Percentiles rank a stretch among this genome's conserved stretches.
These are phyloP conservation scores for Exobasidium cylindrosporum DNA, from an alignment of 1,284 basidiomycete genomes.

Conservation along the genomic window DNA sequence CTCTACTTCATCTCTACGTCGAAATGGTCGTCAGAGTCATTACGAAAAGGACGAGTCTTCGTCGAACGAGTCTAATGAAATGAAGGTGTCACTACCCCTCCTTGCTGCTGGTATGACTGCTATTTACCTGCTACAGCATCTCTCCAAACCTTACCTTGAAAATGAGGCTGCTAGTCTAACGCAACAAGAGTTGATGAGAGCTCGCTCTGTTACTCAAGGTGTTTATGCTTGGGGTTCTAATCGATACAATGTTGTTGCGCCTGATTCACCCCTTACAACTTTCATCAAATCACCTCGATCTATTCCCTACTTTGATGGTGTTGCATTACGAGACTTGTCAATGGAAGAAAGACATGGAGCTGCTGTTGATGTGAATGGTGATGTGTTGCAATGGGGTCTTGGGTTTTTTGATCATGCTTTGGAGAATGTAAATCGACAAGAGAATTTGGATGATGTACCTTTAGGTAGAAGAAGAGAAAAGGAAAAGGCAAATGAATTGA, in stretches of 20 bases:
- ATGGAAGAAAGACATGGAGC: conserved; percentile 48
- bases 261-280: conserved; percentile 29
- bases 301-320: conserved; percentile 48
- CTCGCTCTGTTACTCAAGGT: conserved; percentile 31
- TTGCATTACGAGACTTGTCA: conserved; percentile 47
- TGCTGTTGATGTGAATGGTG: conserved; percentile 63
- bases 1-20: neutral
- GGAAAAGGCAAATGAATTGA: conserved; percentile 26
- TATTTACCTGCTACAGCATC: neutral
- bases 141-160: neutral
- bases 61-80: neutral
- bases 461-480: conserved; percentile 35
- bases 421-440: conserved; percentile 15
- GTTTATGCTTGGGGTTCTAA: conserved; percentile 49
- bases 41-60: neutral
- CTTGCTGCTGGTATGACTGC: neutral
- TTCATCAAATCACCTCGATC: conserved; percentile 37
- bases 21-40: neutral
- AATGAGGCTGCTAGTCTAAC: conserved; percentile 20
- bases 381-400: conserved; percentile 58
- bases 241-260: conserved; percentile 49
- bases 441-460: conserved; percentile 33
- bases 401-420: conserved; percentile 48
- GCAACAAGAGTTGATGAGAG: conserved; percentile 45
- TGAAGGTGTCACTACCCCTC: conserved; percentile 1